Conservation (phyloP, 2,329 filamentous ascomycete species). For the Eurotiales sp. region DNA sequence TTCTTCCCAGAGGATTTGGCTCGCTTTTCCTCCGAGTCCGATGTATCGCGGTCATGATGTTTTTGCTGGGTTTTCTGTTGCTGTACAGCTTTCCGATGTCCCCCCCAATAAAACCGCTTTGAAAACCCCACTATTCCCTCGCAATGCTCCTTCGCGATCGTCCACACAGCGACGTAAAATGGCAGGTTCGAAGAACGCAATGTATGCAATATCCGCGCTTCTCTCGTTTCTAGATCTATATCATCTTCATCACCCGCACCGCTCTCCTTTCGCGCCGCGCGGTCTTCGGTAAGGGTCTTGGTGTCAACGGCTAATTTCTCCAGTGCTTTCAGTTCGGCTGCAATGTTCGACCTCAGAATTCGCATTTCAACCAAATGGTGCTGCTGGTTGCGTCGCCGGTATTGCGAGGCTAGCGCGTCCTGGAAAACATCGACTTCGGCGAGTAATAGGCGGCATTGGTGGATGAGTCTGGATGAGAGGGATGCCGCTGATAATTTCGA, state of each 20-base stretch:
- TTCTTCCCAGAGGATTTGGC: conserved; percentile 29
- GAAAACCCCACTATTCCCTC: conserved; percentile 55
- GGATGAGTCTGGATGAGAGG: conserved; percentile 30
- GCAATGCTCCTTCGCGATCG: conserved; percentile 54
- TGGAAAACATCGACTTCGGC: conserved; percentile 46
- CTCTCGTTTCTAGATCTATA: conserved; percentile 16
- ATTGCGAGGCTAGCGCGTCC: conserved; percentile 34
- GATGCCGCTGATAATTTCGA: not conserved
- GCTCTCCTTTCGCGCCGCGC: not conserved
- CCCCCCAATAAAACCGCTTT: conserved; percentile 52
- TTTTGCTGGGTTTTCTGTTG: too few relatives aligned
- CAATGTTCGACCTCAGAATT: conserved; percentile 46
- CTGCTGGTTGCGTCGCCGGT: conserved; percentile 40
- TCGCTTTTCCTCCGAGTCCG: conserved; percentile 18
- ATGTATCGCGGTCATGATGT: conserved; percentile 12
- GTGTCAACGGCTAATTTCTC: conserved; percentile 38
- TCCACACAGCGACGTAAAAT: conserved; percentile 63
- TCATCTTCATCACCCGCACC: conserved; percentile 22
- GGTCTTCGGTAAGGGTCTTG: conserved; percentile 7
- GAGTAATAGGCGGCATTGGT: conserved; percentile 40
- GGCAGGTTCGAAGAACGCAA: conserved; percentile 63
- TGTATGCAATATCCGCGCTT: conserved; percentile 48
- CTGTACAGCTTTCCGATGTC: not conserved
- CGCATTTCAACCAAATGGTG: conserved; percentile 44
- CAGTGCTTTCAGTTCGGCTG: conserved; percentile 47